These are phyloP conservation scores for Chalciporus sphaerocephalus DNA, from an alignment of 768 basidiomycete genomes.

Conservation along the genomic window DNA sequence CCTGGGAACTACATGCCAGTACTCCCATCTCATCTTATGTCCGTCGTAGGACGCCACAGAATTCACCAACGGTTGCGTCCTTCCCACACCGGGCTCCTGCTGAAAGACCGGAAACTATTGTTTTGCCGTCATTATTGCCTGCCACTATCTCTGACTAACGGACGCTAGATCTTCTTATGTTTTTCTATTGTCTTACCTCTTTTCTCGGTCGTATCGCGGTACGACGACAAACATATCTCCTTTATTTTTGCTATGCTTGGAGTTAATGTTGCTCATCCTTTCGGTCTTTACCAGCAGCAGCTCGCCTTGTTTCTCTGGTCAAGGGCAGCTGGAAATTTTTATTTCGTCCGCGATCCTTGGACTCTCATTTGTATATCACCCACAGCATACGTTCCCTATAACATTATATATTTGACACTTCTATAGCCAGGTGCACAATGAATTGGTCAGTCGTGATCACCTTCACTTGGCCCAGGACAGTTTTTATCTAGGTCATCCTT, in stretches of 20 bases:
- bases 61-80: constrained; percentile 64
- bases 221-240: not conserved
- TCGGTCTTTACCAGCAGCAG: not conserved
- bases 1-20: constrained; percentile 55
- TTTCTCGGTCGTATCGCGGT: not conserved
- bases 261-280: not conserved
- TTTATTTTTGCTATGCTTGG: not conserved
- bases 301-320: constrained; percentile 9
- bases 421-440: not conserved
- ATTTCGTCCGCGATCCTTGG: constrained; percentile 18
- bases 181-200: too few relatives aligned
- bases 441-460: constrained; percentile 70
- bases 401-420: not conserved
- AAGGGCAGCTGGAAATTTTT: constrained; percentile 17
- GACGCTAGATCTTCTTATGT: not conserved
- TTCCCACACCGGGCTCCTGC: constrained; percentile 42
- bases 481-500: constrained; percentile 53
- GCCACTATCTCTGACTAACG: constrained; percentile 23
- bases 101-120: constrained; percentile 30
- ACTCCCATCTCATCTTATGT: constrained; percentile 80
- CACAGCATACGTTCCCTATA: constrained; percentile 19
- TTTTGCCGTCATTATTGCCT: constrained; percentile 59
- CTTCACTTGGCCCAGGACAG: constrained; percentile 76
- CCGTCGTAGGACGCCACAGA: constrained; percentile 72
- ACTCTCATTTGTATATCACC: constrained; percentile 31